Base-by-base conservation (phyloP, 192 early-diverging fungal species). In the Coemansia sp. region DNA sequence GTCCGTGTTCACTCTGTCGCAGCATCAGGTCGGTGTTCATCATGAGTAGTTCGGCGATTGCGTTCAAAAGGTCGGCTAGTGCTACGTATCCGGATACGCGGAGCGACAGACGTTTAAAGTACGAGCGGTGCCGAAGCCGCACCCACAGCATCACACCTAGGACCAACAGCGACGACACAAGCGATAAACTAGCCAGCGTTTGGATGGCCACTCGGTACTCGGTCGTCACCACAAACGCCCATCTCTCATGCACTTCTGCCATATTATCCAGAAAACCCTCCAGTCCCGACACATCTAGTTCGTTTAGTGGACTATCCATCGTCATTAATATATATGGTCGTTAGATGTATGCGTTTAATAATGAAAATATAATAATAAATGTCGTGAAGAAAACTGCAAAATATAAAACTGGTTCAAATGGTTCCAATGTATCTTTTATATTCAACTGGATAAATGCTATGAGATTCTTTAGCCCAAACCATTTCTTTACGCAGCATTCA, bases 21-120 rank as follows among this genome's bases (percentile, higher is more conserved):
- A 70, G 59, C 76, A 79, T 79, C 15, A 73, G 29, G 47, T 49
- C n/a, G 65, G 72, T 73, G 25, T 73, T 63, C 29, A 67, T 54
- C 60, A 64, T 59, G 3, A 73, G 51, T 2, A 79, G 64, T 32
- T 73, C 62, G 5, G 51, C n/a, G 0, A 67, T 23, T 0, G 76
- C 54, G 55, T 21, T 65, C 17, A 70, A 14, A 8, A 70, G 32
- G 25, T 73, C 71, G 0, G 67, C 67, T 0, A 70, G 0, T 1
- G 76, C 76, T 2, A 79, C 65, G 39, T 65, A 73, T 4, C 64
- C 71, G 0, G 76, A 79, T 0, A 79, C 49, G 14, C 67, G 71
- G 2, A 79, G 38, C n/a, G 76, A 79, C 3, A 79, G 53, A 2
- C 76, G 71, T 17, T 51, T 11, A 0, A 79, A 51, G 62, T 70